These are phyloP conservation scores for Myxozyma vanderwaltii DNA, from an alignment of 805 yeast genomes.

Conservation along the genomic window DNA sequence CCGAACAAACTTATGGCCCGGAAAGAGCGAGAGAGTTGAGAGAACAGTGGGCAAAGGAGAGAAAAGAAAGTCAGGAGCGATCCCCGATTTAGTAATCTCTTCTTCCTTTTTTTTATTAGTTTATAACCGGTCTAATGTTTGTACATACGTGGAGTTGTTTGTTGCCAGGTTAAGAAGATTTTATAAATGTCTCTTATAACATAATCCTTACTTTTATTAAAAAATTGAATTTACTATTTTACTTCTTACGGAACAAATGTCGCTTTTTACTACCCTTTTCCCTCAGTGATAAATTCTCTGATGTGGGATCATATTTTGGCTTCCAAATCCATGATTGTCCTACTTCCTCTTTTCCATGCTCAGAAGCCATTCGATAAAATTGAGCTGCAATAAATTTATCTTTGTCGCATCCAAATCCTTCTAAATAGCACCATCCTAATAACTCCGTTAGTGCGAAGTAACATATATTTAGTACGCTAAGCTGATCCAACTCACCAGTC, in stretches of 20 bases:
- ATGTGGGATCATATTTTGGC: constrained; percentile 35
- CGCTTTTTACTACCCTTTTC: constrained; percentile 1
- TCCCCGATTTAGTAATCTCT: too few relatives aligned
- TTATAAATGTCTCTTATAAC: neutral
- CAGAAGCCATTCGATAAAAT: constrained; percentile 40
- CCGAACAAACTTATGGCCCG: neutral
- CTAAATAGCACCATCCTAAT: constrained; percentile 35
- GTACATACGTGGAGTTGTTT: neutral
- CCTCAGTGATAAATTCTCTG: constrained; percentile 9
- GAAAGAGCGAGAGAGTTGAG: neutral
- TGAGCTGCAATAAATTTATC: constrained; percentile 43
- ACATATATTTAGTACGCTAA: neutral
- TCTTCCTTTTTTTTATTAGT: too few relatives aligned
- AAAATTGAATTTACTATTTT: too few relatives aligned
- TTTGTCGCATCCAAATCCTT: constrained; percentile 39
- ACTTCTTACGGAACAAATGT: neutral
- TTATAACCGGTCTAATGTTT: too few relatives aligned
- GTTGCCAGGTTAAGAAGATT: too few relatives aligned
- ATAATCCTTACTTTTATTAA: too few relatives aligned
- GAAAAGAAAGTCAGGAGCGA: too few relatives aligned
- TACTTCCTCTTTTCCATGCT: constrained; percentile 38
- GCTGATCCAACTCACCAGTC: constrained; percentile 12
- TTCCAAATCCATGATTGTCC: constrained; percentile 45
- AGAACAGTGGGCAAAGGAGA: neutral
- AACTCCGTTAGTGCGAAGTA: neutral